Base-by-base conservation (phyloP, 768 basidiomycete genomes). In the Rubroboletus pulcherrimus region DNA sequence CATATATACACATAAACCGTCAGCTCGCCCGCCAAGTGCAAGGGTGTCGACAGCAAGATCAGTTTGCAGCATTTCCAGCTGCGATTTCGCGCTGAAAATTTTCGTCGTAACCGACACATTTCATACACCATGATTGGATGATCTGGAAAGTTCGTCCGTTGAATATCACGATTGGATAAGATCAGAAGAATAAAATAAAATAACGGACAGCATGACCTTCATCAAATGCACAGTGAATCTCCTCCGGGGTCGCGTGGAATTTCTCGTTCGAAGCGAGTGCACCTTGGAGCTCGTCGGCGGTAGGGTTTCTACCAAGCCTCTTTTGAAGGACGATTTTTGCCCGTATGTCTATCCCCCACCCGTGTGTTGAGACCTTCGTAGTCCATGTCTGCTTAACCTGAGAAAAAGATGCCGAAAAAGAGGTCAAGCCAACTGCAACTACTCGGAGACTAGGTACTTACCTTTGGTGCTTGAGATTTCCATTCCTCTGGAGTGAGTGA, bases 41-140 rank as follows among this genome's bases (percentile, higher is more conserved):
- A 15, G 17, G 14, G 19, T 24, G 9, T 35, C 24, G 33, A 29
- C 5, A 10, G 5, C 4, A n/a, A 44, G 17, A 26, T 56, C 43
- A 66, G 6, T 51, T 14, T 4, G 8, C 38, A 30, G 34, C 21
- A 35, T 58, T 56, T 2, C 57, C 65, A 34, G 50, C 55, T 15
- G 62, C 65, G 5, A 61, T 57, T 35, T 62, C 46, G 6, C 53
- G 53, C 44, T 67, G 53, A n/a, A 62, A 65, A 24, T 54, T 19
- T 24, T 65, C 66, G 38, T 69, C 58, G 26, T 59, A 69, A 24
- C 58, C 64, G 24, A 64, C 44, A 11, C 60, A 64, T 54, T 49
- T 58, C 56, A 64, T 62, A 10, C 26, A 48, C 58, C 59, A 61
- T 24, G 61, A 29, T 35, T 35, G 66, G 7, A 65, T 58, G 12